Base-by-base conservation (phyloP, 2,329 filamentous ascomycete species). In the Talaromyces rugulosus region DNA sequence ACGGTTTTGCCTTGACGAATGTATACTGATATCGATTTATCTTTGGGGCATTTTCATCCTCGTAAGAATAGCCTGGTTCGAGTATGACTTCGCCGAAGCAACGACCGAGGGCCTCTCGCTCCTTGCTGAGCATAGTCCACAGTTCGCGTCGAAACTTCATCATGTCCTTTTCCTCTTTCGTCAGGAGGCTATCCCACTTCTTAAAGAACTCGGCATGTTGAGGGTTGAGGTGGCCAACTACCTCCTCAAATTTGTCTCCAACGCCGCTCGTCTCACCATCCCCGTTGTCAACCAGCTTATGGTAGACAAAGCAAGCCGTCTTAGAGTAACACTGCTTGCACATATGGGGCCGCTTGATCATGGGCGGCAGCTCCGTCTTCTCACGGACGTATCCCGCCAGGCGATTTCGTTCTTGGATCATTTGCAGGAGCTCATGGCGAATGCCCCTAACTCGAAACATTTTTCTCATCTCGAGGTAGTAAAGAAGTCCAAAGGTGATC, bases 361-460 rank as follows among this genome's bases (percentile, higher is more conserved):
- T 95, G 0, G 89, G 87, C 1, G 95, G 95, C 30, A 99, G 82
- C 64, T 92, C 87, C 65, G 89, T 88, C 62, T 91, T 87, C 71
- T 96, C 89, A 62, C 92, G 88, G 50, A 97, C 87, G 71, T 91
- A 92, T 67, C 89, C 89, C 3, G 94, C 92, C 18, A 99, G 81
- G 67, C 92, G 87, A 70, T 99, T 99, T 58, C 95, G 89, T 75
- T 96, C 90, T 81, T 98, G 93, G 63, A 99, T 90, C 92, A 99
- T 96, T 69, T 97, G 92, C 42, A 92, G 88, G 58, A 99, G 85
- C 73, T 99, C 95, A 67, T 92, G 89, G 42, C 91, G 86, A 62
- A 98, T 85, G 6, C 91, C 88, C 3, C 92, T 91, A 51, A 99
- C 91, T 27, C 92, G 88, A 67, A 91, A 87, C 12, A 89, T 96